A percentile compares a stretch with the other conserved stretches of the same genome.
Conservation (phyloP, 106 monocot species). For the Acanthochlamys bracteata region DNA sequence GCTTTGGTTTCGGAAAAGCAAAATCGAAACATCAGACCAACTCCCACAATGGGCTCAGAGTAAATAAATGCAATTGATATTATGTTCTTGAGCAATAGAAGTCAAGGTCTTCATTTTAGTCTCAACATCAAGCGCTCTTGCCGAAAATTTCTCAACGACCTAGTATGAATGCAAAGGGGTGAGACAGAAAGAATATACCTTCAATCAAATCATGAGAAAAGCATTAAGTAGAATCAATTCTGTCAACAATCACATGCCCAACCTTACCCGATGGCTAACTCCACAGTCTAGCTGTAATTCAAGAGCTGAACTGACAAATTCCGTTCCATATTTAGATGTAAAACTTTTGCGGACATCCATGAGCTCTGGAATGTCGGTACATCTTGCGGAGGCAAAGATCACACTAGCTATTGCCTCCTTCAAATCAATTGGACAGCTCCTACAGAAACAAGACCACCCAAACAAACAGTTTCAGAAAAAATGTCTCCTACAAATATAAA, state of each 20-base stretch:
- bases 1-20: too few relatives aligned
- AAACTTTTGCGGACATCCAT: conserved; percentile 66
- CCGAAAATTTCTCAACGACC: conserved; percentile 85
- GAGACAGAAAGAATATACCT: too few relatives aligned
- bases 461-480: not conserved
- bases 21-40: too few relatives aligned
- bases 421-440: conserved; percentile 87
- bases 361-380: conserved; percentile 84
- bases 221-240: not conserved
- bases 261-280: conserved; percentile 58
- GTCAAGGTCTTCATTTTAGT: conserved; percentile 60
- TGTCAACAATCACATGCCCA: not conserved
- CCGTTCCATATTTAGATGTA: conserved; percentile 81
- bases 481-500: too few relatives aligned
- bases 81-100: conserved; percentile 65
- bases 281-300: conserved; percentile 84
- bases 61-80: conserved; percentile 73
- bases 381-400: conserved; percentile 89
- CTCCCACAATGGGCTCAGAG: too few relatives aligned
- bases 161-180: conserved; percentile 7
- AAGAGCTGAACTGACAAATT: conserved; percentile 57
- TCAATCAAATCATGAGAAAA: not conserved
- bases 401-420: conserved; percentile 81
- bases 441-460: conserved; percentile 11
- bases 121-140: conserved; percentile 53